These are phyloP conservation scores for Cutaneotrichosporon cavernicola DNA, from an alignment of 1,284 basidiomycete genomes.

Conservation along the genomic window DNA sequence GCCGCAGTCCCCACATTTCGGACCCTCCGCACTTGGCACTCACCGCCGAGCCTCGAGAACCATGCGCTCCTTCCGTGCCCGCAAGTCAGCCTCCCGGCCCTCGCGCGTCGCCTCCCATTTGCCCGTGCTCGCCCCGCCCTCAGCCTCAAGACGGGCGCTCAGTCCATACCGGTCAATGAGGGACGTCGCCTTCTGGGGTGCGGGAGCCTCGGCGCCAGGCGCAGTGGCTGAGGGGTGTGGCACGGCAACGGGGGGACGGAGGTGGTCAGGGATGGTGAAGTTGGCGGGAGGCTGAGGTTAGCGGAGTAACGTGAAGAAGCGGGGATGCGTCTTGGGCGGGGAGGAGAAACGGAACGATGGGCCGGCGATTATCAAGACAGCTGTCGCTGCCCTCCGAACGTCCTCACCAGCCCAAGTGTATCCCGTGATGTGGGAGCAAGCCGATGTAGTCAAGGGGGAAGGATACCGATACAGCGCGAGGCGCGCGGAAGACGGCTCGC, in stretches of 20 bases:
- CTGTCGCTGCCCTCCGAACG: too few species aligned
- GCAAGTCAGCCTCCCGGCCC: slow-evolving; percentile 42
- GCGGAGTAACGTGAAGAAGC: neutral
- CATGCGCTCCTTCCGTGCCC: slow-evolving; percentile 50
- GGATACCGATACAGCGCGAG: too few species aligned
- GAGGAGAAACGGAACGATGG: too few species aligned
- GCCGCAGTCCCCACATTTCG: neutral
- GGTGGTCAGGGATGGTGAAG: slow-evolving; percentile 22
- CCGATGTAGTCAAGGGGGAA: too few species aligned
- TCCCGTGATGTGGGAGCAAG: too few species aligned
- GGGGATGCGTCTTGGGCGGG: neutral
- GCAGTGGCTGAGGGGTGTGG: slow-evolving; percentile 3
- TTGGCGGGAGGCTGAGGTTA: slow-evolving; percentile 20
- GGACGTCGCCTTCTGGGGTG: slow-evolving; percentile 22
- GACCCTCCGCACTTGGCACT: slow-evolving; percentile 18
- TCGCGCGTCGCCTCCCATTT: slow-evolving; percentile 50
- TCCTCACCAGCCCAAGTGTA: too few species aligned
- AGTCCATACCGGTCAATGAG: slow-evolving; percentile 47
- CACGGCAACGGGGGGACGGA: slow-evolving; percentile 15
- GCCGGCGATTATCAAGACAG: too few species aligned
- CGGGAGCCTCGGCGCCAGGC: slow-evolving; percentile 18
- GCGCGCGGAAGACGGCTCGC: too few species aligned
- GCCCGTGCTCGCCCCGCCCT: slow-evolving; percentile 12
- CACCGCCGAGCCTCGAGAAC: slow-evolving; percentile 48
- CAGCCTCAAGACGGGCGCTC: slow-evolving; percentile 29